Conservation (phyloP, 179 eudicot species). For the Heliamphora pulchella region DNA sequence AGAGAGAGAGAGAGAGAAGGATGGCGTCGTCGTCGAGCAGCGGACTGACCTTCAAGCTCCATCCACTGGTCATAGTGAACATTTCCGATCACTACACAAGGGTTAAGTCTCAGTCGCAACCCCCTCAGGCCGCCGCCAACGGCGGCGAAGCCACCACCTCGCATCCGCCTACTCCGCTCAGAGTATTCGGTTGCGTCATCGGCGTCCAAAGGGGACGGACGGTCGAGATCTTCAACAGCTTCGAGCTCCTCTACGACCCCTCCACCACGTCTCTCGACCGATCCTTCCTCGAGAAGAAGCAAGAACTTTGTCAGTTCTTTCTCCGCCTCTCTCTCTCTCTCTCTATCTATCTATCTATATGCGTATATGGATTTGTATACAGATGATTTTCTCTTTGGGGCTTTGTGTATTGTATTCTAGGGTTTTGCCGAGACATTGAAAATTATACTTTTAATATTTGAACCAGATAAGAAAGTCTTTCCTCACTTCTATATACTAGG, state of each 20-base stretch:
- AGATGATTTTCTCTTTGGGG: not conserved
- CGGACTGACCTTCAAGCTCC: conserved; percentile 93
- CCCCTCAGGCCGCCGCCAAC: conserved; percentile 24
- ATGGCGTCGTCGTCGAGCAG: conserved; percentile 64
- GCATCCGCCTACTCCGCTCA: conserved; percentile 24
- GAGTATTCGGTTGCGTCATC: conserved; percentile 95
- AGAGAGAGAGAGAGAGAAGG: not conserved
- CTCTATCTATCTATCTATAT: not conserved
- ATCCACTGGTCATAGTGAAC: conserved; percentile 87
- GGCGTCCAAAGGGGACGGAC: conserved; percentile 89
- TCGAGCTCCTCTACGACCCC: conserved; percentile 70
- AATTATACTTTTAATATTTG: conserved; percentile 9
- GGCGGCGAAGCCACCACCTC: conserved; percentile 26
- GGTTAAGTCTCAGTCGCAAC: conserved; percentile 59
- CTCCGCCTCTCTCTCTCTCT: not conserved
- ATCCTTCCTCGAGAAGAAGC: conserved; percentile 74
- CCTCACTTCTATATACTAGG: conserved; percentile 84
- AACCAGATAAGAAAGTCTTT: conserved; percentile 88
- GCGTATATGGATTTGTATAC: not conserved
- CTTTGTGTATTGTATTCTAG: not conserved
- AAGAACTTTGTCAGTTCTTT: conserved; percentile 72
- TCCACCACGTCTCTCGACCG: conserved; percentile 64
- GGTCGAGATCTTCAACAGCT: conserved; percentile 96
- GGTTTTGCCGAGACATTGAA: not conserved
- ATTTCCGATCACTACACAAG: conserved; percentile 88